Evolutionary conservation across 169 alveolate genomes (phyloP), one percentile per base, ranked within the genome.

Genomic region (Cryptosporidium bovis): DNA sequence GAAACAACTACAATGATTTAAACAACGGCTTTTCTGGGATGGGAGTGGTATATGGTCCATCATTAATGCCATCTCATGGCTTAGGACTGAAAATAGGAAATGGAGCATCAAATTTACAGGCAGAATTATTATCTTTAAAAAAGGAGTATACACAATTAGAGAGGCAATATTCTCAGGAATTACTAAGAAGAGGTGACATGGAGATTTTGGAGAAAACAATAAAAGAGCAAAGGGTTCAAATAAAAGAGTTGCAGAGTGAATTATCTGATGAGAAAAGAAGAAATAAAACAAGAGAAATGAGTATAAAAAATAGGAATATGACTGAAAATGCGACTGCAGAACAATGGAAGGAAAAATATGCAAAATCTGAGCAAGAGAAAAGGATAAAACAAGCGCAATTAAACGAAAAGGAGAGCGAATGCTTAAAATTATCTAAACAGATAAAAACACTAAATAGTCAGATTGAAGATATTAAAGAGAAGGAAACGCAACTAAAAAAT

Each of bases 231-330:
- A 77, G 56, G n/a, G 27, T 58, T 2, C 77, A 77, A 29, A 77
- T 77, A 34, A 56, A 64, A n/a, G 87, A 77, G 48, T 77, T 77
- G 31, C 87, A 62, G 65, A 77, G 64, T 60, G 77, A 77, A 51
- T 20, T 77, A 5, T 77, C 87, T 16, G 87, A 77, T 62, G 87
- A 77, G 69, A 77, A 60, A 62, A 56, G 87, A n/a, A 56, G 87
- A 44, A 60, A 40, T 27, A 60, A 60, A 18, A 77, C 69, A 20
- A 51, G 71, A 18, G 87, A 77, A 51, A 77, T 60, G 87, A 77
- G 60, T 60, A 34, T 56, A 33, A 55, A 33, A 18, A 77, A 62
- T 27, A 77, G 56, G 36, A 60, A 44, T 77, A 33, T 18, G 16
- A 46, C 87, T 31, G 64, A 77, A 1, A 29, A 16, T 13, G 18